These are phyloP conservation scores for Malus sylvestris DNA, from an alignment of 306 rosid species.

Conservation along the genomic window DNA sequence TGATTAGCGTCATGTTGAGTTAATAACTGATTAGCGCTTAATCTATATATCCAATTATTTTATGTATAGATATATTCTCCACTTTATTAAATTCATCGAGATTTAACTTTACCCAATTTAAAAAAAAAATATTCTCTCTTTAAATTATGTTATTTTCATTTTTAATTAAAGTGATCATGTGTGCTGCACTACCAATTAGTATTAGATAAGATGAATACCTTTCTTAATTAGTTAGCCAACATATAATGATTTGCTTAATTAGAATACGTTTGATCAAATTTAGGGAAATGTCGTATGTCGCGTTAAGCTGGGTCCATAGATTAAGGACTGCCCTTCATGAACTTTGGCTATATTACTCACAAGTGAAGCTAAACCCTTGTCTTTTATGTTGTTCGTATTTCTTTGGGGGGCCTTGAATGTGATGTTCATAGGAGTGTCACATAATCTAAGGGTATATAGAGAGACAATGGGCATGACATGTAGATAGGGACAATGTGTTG, in stretches of 20 bases:
- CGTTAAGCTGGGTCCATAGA: background rate
- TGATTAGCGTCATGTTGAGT: background rate
- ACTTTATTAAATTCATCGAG: background rate
- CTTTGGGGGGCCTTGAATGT: background rate
- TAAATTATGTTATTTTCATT: background rate
- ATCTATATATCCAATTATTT: background rate
- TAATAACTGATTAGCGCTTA: too few relatives aligned
- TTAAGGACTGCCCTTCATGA: background rate
- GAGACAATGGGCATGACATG: background rate
- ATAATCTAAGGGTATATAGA: background rate
- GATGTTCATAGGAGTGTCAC: background rate
- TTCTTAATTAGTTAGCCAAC: background rate
- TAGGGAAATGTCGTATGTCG: conserved; percentile 8
- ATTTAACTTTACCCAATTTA: background rate
- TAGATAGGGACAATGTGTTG: background rate
- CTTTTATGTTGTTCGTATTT: background rate
- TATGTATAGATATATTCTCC: background rate
- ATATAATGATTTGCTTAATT: background rate
- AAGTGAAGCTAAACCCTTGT: background rate
- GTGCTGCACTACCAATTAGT: conserved; percentile 15
- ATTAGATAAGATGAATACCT: background rate
- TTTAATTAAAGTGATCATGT: conserved; percentile 1
- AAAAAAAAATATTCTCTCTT: background rate
- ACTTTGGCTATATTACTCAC: background rate
- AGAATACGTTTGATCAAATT: conserved; percentile 14